Evolutionary conservation across 352 stramenopile genomes (phyloP), one percentile per base, ranked within the genome.

Genomic region (Phytophthora megakarya): DNA sequence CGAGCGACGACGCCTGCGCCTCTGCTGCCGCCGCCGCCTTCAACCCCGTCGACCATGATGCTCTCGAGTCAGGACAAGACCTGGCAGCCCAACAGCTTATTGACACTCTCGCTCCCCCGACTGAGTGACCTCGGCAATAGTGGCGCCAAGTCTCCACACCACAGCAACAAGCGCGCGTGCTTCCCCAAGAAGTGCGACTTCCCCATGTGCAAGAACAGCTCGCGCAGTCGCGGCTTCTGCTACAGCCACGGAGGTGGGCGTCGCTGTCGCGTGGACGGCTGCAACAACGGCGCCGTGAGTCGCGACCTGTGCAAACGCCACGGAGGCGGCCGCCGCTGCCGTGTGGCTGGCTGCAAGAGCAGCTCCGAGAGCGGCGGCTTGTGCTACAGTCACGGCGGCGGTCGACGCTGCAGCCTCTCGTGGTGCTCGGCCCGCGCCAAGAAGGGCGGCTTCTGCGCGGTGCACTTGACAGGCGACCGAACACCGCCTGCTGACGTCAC

Each of bases 151-250:
- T 47, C 64, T 1, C 56, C 60, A 12, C 57, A 66, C 8, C 46
- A 57, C 22, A 21, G 33, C 7, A 60, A 45, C 51, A 91, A 91
- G 73, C 82, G 82, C 38, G 68, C 83, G 26, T 88, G 78, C 51
- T 85, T 89, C 39, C 82, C 82, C 18, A 92, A 91, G 75, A 92
- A 92, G 56, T 92, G 84, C 64, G 81, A 90, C 69, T 92, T 92
- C 44, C 84, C 84, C 9, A 85, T 92, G 79, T 92, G 84, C 75
- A 89, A 89, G 68, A 92, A 92, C 79, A 86, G 75, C 57, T 88
- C 84, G 16, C 81, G 84, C 40, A 89, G 78, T 53, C 84, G 84
- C 38, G 84, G 84, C 43, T 92, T 90, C 65, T 92, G 83, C 63
- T 92, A 92, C 76, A 89, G 77, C 51, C 83, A 92, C 49, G 83